phyloP scores from a whole-genome alignment of 495 filamentous ascomycete genomes.

The Elaphomyces granulatus region DNA sequence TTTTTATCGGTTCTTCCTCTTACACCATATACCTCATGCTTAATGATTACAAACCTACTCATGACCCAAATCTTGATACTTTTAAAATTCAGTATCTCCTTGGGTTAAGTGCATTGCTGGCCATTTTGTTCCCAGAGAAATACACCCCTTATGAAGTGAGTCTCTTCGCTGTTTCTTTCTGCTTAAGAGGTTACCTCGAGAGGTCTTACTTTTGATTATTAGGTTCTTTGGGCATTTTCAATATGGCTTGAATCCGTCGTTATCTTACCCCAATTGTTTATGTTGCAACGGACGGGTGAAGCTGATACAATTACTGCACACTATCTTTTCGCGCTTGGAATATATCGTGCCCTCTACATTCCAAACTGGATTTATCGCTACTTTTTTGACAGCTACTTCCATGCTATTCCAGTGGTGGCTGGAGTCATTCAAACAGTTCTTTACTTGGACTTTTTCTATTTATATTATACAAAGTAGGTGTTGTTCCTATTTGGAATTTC shows the following conservation, averaged over 20 bases:
- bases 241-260: slow-evolving; percentile 97
- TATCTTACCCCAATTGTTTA: slow-evolving; percentile 92
- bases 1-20: slow-evolving; percentile 76
- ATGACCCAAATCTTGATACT: slow-evolving; percentile 89
- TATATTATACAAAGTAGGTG: slow-evolving; percentile 87
- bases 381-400: slow-evolving; percentile 55
- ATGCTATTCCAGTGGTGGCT: slow-evolving; percentile 71
- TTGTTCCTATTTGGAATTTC: slow-evolving; percentile 1
- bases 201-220: not conserved
- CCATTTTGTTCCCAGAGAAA: slow-evolving; percentile 66
- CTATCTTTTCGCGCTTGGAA: slow-evolving; percentile 89
- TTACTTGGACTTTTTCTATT: slow-evolving; percentile 99
- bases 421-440: slow-evolving; percentile 86
- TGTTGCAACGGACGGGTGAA: slow-evolving; percentile 93
- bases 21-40: slow-evolving; percentile 98
- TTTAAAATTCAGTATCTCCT: slow-evolving; percentile 92
- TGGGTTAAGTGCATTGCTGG: slow-evolving; percentile 60
- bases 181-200: not conserved
- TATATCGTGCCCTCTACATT: slow-evolving; percentile 89
- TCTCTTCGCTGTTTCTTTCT: not conserved
- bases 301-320: slow-evolving; percentile 97
- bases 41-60: slow-evolving; percentile 86
- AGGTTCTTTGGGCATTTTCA: slow-evolving; percentile 93
- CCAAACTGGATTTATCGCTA: slow-evolving; percentile 97
- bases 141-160: slow-evolving; percentile 53